Evolutionary conservation across 2,329 filamentous ascomycete species (phyloP).

Genomic region (Ceratocystis albifundus): DNA sequence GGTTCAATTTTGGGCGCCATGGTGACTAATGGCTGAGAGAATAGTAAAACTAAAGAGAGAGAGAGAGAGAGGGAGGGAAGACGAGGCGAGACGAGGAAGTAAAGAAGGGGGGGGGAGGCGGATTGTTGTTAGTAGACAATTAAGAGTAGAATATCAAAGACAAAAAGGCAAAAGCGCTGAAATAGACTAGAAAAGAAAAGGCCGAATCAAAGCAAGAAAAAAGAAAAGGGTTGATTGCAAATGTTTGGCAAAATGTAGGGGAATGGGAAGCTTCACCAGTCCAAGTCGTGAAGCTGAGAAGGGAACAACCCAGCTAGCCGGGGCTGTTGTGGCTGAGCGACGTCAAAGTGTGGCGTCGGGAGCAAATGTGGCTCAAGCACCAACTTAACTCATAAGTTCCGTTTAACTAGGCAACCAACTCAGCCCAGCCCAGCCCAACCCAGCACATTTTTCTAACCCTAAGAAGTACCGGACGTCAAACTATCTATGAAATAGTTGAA

Average conservation of each 20-base stretch:
- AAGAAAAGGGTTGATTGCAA: background rate
- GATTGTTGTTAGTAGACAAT: background rate
- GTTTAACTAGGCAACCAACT: background rate
- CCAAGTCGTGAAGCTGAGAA: background rate
- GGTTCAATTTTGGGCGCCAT: constrained; percentile 53
- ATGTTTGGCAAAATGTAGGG: background rate
- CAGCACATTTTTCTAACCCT: background rate
- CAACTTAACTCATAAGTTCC: too few species aligned
- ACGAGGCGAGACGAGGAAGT: background rate
- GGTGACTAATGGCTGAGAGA: constrained; percentile 24
- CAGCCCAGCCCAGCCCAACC: too few species aligned
- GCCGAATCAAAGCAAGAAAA: background rate
- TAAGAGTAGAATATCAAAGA: background rate
- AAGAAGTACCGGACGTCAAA: background rate
- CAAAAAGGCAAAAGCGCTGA: background rate
- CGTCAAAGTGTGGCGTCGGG: background rate
- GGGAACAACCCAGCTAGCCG: background rate
- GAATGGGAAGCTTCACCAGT: background rate
- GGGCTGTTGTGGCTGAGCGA: constrained; percentile 3
- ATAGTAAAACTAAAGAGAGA: background rate
- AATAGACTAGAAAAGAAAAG: background rate
- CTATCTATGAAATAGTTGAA: background rate
- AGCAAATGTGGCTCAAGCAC: constrained; percentile 2
- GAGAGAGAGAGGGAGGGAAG: background rate
- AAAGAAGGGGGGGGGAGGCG: too few species aligned